A percentile compares a stretch with the other conserved stretches of the same genome.
Evolutionary conservation across 192 early-diverging fungal genomes (phyloP).

Genomic region (Podila verticillata): DNA sequence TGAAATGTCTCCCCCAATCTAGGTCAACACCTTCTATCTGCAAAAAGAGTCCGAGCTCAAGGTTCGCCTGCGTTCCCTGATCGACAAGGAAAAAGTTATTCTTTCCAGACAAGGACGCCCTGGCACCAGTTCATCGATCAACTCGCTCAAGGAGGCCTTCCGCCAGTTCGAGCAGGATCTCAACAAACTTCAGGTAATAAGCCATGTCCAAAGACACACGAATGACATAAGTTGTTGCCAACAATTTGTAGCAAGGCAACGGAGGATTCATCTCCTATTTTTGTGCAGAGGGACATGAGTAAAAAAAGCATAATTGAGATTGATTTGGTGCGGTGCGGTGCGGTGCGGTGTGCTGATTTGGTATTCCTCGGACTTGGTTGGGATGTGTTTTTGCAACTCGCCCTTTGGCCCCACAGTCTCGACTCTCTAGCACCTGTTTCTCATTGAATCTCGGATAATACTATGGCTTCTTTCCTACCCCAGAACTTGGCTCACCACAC

Average conservation of each 20-base stretch:
- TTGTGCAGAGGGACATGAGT: too few relatives aligned
- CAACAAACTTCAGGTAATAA: constrained; percentile 90
- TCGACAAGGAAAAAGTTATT: constrained; percentile 80
- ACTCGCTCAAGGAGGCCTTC: constrained; percentile 89
- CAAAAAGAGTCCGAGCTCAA: constrained; percentile 96
- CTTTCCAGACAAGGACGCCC: constrained; percentile 62
- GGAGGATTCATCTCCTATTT: too few relatives aligned
- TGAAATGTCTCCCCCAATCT: constrained; percentile 1
- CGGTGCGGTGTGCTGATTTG: too few relatives aligned
- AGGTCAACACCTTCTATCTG: constrained; percentile 96
- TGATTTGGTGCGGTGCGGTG: too few relatives aligned
- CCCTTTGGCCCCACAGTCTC: too few relatives aligned
- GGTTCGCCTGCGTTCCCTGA: constrained; percentile 84
- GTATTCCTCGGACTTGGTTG: too few relatives aligned
- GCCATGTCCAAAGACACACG: not conserved
- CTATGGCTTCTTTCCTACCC: too few relatives aligned
- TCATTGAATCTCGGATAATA: too few relatives aligned
- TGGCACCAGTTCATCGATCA: constrained; percentile 66
- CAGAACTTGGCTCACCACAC: too few relatives aligned
- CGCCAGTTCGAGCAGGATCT: constrained; percentile 91
- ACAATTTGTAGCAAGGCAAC: not conserved
- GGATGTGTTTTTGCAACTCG: too few relatives aligned
- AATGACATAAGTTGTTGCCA: not conserved
- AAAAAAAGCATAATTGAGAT: too few relatives aligned
- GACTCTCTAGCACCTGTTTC: too few relatives aligned